phyloP scores from a whole-genome alignment of 2,329 filamentous ascomycete species.

The Stachybotrys elegans region DNA sequence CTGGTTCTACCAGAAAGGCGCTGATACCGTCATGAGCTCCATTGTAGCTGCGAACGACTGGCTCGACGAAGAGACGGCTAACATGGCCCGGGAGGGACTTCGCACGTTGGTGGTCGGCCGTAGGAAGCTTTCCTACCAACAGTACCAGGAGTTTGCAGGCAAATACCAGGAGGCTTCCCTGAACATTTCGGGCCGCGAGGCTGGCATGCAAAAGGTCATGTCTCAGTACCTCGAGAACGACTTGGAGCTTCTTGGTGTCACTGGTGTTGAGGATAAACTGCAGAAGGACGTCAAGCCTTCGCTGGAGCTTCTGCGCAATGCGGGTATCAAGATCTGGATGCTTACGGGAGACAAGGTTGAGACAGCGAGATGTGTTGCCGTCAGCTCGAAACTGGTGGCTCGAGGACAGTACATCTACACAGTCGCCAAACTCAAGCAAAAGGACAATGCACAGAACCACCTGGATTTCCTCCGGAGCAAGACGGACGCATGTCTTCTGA shows the following conservation, averaged over 20 bases:
- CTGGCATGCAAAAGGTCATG: slow-evolving; percentile 74
- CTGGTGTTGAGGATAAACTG: slow-evolving; percentile 94
- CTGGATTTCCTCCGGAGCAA: slow-evolving; percentile 86
- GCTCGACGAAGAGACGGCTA: slow-evolving; percentile 98
- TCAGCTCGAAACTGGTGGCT: slow-evolving; percentile 89
- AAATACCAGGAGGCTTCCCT: slow-evolving; percentile 77
- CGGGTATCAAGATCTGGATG: slow-evolving; percentile 99
- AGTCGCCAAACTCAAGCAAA: slow-evolving; percentile 76
- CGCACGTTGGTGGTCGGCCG: slow-evolving; percentile 93
- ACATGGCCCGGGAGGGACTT: slow-evolving; percentile 96
- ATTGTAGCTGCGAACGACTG: slow-evolving; percentile 97
- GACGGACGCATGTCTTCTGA: slow-evolving; percentile 80
- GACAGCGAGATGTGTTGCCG: slow-evolving; percentile 91
- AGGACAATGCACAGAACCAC: slow-evolving; percentile 80
- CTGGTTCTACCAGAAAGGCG: slow-evolving; percentile 98
- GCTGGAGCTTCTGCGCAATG: slow-evolving; percentile 89
- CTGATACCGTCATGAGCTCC: slow-evolving; percentile 94
- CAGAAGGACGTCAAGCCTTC: slow-evolving; percentile 95
- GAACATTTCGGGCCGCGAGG: slow-evolving; percentile 73
- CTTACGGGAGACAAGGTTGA: slow-evolving; percentile 98
- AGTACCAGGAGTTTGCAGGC: slow-evolving; percentile 75
- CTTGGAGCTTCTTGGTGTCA: slow-evolving; percentile 91
- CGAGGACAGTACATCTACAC: slow-evolving; percentile 95
- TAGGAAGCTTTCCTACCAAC: slow-evolving; percentile 71
- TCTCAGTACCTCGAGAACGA: slow-evolving; percentile 79